Evolutionary conservation across 306 rosid genomes (phyloP).

Genomic region (Cyamopsis tetragonoloba): DNA sequence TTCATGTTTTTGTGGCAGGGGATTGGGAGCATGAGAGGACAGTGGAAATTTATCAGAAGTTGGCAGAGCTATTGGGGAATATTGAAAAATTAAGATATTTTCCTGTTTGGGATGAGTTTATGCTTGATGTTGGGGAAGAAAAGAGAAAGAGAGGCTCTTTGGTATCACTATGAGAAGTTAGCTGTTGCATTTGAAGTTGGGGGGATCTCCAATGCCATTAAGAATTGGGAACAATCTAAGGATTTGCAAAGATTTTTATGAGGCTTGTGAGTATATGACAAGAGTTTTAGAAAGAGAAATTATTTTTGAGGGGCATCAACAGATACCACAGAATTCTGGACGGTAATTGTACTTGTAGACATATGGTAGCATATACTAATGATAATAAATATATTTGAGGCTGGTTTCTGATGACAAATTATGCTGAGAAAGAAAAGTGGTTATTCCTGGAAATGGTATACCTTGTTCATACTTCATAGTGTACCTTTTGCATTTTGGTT

Average conservation of each 20-base stretch:
- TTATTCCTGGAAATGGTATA: background rate
- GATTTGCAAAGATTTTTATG: slow-evolving; percentile 83
- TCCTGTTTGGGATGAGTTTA: slow-evolving; percentile 66
- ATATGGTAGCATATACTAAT: slow-evolving; percentile 47
- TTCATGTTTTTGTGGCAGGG: slow-evolving; percentile 73
- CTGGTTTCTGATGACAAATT: background rate
- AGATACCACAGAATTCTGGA: slow-evolving; percentile 71
- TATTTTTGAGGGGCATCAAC: slow-evolving; percentile 73
- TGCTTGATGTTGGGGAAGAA: slow-evolving; percentile 61
- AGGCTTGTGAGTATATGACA: slow-evolving; percentile 68
- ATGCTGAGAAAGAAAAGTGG: background rate
- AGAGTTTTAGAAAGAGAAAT: slow-evolving; percentile 67
- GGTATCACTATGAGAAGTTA: slow-evolving; percentile 86
- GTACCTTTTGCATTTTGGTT: background rate
- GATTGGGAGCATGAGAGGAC: slow-evolving; percentile 66
- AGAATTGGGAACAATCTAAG: slow-evolving; percentile 84
- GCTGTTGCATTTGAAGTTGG: slow-evolving; percentile 77
- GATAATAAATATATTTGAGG: slow-evolving; percentile 2
- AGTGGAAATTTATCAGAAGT: slow-evolving; percentile 53
- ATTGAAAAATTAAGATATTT: slow-evolving; percentile 68
- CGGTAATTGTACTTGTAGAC: slow-evolving; percentile 73
- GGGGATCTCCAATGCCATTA: slow-evolving; percentile 61
- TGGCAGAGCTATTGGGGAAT: slow-evolving; percentile 53
- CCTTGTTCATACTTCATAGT: background rate
- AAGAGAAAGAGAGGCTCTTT: slow-evolving; percentile 70